A percentile compares a stretch with the other conserved stretches of the same genome.
phyloP scores from a whole-genome alignment of 768 basidiomycete species.

The Megacollybia marginata region DNA sequence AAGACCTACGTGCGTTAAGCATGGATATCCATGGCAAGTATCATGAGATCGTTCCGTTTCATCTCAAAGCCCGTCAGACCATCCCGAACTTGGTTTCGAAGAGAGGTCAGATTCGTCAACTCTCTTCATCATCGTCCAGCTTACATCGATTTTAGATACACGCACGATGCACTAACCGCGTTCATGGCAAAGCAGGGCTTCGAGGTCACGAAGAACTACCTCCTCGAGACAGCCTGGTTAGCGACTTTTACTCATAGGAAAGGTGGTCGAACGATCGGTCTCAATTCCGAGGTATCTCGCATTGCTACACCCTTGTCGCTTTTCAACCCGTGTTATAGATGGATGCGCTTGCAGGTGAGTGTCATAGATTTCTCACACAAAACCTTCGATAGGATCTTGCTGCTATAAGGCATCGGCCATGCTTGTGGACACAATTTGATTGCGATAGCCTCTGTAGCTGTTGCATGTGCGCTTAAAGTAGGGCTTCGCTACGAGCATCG shows the following conservation, averaged over 20 bases:
- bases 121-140: background rate
- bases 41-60: background rate
- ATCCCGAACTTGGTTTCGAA: conserved; percentile 63
- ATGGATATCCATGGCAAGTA: conserved; percentile 68
- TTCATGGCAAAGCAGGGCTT: conserved; percentile 65
- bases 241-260: conserved; percentile 58
- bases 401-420: conserved; percentile 43
- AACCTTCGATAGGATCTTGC: no score
- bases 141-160: conserved; percentile 35
- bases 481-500: no score
- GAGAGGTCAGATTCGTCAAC: conserved; percentile 46
- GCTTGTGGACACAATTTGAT: conserved; percentile 84
- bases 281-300: conserved; percentile 64
- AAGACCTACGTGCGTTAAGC: conserved; percentile 52
- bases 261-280: conserved; percentile 64
- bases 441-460: conserved; percentile 66
- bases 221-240: conserved; percentile 68
- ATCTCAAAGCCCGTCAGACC: conserved; percentile 31
- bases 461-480: conserved; percentile 61
- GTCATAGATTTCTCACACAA: no score
- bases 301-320: conserved; percentile 10
- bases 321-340: conserved; percentile 26
- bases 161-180: conserved; percentile 61
- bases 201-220: conserved; percentile 50
- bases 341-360: conserved; percentile 39